Conservation (phyloP, 192 early-diverging fungal genomes). For the Podila epigama region DNA sequence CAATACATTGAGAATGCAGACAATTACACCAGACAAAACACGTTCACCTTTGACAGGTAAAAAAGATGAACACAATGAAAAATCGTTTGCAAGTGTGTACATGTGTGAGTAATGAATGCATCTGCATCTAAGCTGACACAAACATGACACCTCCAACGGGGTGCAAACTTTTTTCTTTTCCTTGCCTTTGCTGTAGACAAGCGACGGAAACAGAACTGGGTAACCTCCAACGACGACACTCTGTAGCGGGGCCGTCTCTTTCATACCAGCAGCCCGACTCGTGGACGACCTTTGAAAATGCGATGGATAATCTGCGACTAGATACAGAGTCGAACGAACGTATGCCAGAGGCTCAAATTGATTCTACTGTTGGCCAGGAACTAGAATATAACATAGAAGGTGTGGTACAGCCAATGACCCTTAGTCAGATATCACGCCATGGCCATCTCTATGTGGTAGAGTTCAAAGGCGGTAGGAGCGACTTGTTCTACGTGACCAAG, state of each 20-base stretch:
- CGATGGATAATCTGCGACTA: slow-evolving; percentile 43
- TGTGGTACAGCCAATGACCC: slow-evolving; percentile 55
- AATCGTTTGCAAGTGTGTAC: too few species aligned
- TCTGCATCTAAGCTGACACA: too few species aligned
- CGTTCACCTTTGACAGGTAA: background rate
- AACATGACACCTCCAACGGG: background rate
- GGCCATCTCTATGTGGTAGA: slow-evolving; percentile 82
- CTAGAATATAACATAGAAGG: slow-evolving; percentile 33
- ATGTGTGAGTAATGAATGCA: too few species aligned
- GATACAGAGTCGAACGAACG: slow-evolving; percentile 15
- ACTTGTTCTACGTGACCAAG: slow-evolving; percentile 80
- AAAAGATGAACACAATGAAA: background rate
- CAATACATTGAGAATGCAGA: slow-evolving; percentile 31
- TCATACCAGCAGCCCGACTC: slow-evolving; percentile 40
- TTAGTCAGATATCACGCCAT: slow-evolving; percentile 53
- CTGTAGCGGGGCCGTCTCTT: slow-evolving; percentile 55
- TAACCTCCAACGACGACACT: slow-evolving; percentile 57
- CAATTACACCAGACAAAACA: background rate
- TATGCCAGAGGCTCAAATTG: slow-evolving; percentile 34
- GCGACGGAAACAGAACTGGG: slow-evolving; percentile 13
- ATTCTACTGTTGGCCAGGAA: slow-evolving; percentile 50
- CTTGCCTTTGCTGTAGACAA: background rate
- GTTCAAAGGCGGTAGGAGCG: slow-evolving; percentile 88
- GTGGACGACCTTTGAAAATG: slow-evolving; percentile 24
- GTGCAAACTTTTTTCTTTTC: background rate